Evolutionary conservation across 2,329 filamentous ascomycete genomes (phyloP).

Genomic region (Scopulariopsis brevicaulis): DNA sequence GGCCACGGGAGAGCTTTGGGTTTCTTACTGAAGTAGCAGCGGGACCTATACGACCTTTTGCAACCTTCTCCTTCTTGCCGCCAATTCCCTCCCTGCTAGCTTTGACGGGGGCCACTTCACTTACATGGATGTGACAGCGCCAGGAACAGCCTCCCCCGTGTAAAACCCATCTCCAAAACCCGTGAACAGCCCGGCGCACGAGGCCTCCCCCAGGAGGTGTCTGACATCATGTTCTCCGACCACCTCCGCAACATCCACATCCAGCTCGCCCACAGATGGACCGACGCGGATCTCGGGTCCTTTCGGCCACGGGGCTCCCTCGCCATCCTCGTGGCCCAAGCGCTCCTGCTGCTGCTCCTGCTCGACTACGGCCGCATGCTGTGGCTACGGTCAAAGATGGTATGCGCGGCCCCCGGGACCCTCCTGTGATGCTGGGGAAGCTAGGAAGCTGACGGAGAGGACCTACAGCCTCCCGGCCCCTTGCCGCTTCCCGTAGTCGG

Average conservation of each 20-base stretch:
- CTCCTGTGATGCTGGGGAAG: constrained; percentile 1
- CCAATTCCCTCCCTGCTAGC: no score
- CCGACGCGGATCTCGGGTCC: not conserved
- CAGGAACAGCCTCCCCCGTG: no score
- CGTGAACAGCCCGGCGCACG: no score
- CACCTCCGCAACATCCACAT: constrained; percentile 1
- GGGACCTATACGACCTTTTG: no score
- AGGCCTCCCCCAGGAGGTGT: no score
- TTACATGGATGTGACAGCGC: no score
- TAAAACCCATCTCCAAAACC: no score
- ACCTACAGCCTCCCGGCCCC: constrained; percentile 36
- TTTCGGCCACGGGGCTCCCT: not conserved
- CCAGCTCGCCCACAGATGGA: not conserved
- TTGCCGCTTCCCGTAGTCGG: constrained; percentile 41
- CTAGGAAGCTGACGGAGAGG: not conserved
- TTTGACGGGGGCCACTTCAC: no score
- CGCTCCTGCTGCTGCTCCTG: constrained; percentile 12
- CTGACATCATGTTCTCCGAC: constrained; percentile 1
- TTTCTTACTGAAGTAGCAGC: no score
- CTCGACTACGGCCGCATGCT: constrained; percentile 37
- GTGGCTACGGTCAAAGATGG: constrained; percentile 34
- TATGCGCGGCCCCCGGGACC: constrained; percentile 10
- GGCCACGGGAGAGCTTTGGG: no score
- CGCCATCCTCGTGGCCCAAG: constrained; percentile 1
- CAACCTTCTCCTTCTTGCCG: no score